These are phyloP conservation scores for Blastocystis hominis DNA, from an alignment of 352 stramenopile genomes.

Conservation along the genomic window DNA sequence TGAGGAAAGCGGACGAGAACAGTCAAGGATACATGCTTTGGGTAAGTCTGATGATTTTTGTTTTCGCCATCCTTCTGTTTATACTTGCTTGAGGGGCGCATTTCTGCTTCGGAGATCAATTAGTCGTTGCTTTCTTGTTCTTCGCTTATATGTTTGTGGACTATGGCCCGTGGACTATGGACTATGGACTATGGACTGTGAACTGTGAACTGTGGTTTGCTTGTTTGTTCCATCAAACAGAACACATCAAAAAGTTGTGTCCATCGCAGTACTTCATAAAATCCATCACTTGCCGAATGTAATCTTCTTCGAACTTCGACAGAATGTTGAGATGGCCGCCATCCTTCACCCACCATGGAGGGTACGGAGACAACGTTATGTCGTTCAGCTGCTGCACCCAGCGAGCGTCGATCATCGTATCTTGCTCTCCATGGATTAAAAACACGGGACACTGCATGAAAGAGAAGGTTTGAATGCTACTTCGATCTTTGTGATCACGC, in stretches of 20 bases:
- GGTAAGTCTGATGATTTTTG: background rate
- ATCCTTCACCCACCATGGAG: slow-evolving; percentile 14
- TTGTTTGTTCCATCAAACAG: background rate
- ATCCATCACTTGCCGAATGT: background rate
- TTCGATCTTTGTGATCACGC: background rate
- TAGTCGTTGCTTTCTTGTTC: too few relatives aligned
- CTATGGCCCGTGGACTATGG: too few relatives aligned
- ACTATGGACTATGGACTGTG: too few relatives aligned
- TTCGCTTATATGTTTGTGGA: too few relatives aligned
- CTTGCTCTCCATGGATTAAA: slow-evolving; percentile 25
- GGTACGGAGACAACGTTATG: background rate
- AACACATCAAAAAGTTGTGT: background rate
- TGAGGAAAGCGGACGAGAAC: slow-evolving; percentile 6
- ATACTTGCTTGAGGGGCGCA: background rate
- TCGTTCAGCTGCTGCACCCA: slow-evolving; percentile 1
- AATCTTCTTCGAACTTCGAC: background rate
- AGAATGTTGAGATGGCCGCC: background rate
- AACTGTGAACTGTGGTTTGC: too few relatives aligned
- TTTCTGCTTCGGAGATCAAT: too few relatives aligned
- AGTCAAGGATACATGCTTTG: background rate
- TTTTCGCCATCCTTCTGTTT: background rate
- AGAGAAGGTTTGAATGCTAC: background rate
- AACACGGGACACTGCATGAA: slow-evolving; percentile 17
- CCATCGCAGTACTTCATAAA: slow-evolving; percentile 19
- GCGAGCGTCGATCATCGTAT: background rate